Percentiles rank a stretch among this genome's conserved stretches.
phyloP scores from a whole-genome alignment of 495 filamentous ascomycete genomes.

The Tirmania nivea region DNA sequence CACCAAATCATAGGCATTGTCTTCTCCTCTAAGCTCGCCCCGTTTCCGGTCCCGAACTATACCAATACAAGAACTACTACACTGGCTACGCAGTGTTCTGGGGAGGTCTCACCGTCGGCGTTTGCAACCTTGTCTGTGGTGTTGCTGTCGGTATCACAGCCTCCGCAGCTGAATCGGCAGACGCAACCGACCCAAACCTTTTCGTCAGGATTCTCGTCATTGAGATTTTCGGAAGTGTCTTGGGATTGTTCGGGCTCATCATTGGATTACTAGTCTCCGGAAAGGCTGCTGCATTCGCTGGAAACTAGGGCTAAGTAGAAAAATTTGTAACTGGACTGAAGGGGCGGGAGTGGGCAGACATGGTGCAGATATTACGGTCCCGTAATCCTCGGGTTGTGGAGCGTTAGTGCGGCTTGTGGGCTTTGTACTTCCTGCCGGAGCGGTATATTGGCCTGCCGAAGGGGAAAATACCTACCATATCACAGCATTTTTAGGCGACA shows the following conservation, averaged over 20 bases:
- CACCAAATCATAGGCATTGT: conserved; percentile 37
- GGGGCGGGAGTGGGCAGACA: neutral
- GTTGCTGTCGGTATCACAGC: conserved; percentile 96
- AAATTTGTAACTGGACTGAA: neutral
- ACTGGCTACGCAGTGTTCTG: conserved; percentile 96
- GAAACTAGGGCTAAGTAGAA: neutral
- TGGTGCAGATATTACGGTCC: too few species aligned
- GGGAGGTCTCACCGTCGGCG: conserved; percentile 77
- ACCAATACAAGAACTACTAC: conserved; percentile 56
- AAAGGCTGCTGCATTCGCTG: conserved; percentile 51
- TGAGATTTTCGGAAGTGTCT: conserved; percentile 96
- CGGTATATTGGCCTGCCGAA: too few species aligned
- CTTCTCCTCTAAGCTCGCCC: conserved; percentile 62
- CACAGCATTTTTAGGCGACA: too few species aligned
- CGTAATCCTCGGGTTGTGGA: too few species aligned
- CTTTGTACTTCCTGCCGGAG: too few species aligned
- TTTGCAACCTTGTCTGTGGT: conserved; percentile 90
- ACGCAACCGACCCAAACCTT: conserved; percentile 83
- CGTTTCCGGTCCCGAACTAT: conserved; percentile 30
- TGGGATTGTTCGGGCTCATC: conserved; percentile 95
- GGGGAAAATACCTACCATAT: too few species aligned
- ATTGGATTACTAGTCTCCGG: conserved; percentile 69
- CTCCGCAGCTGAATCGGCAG: conserved; percentile 83
- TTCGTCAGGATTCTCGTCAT: conserved; percentile 99
- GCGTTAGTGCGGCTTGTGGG: too few species aligned